phyloP scores from a whole-genome alignment of 1,139 yeast genomes.

The Lodderomyces oxycetoniae region DNA sequence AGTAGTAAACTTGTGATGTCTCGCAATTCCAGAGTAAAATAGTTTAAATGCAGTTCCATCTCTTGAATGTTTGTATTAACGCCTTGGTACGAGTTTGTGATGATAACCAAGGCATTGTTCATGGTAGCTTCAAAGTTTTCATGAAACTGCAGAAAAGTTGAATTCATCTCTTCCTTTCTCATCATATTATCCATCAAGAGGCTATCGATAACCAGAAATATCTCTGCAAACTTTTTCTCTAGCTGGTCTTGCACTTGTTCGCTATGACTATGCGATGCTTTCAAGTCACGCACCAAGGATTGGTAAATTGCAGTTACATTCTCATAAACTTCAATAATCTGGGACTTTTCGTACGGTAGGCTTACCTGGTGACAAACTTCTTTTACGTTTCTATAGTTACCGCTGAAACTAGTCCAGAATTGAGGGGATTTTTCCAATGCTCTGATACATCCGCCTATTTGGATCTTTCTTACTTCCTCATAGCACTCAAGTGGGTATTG shows the following conservation, averaged over 20 bases:
- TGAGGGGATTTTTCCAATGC: slow-evolving; percentile 43
- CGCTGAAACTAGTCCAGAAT: slow-evolving; percentile 60
- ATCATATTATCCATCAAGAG: slow-evolving; percentile 12
- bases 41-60: slow-evolving; percentile 10
- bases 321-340: slow-evolving; percentile 39
- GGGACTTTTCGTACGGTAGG: slow-evolving; percentile 50
- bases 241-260: slow-evolving; percentile 13
- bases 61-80: slow-evolving; percentile 11
- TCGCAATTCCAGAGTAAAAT: slow-evolving; percentile 9
- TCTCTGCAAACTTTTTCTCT: slow-evolving; percentile 16
- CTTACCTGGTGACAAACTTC: slow-evolving; percentile 48
- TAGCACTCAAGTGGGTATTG: slow-evolving; percentile 32
- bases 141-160: slow-evolving; percentile 13
- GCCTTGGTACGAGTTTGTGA: slow-evolving; percentile 11
- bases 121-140: slow-evolving; percentile 15
- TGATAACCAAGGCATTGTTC: slow-evolving; percentile 9
- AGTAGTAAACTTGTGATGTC: slow-evolving; percentile 4
- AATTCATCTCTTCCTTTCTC: slow-evolving; percentile 8
- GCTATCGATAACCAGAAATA: slow-evolving; percentile 12
- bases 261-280: slow-evolving; percentile 12
- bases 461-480: slow-evolving; percentile 9
- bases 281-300: slow-evolving; percentile 18
- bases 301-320: slow-evolving; percentile 40
- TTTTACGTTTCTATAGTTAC: slow-evolving; percentile 48
- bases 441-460: slow-evolving; percentile 32